Evolutionary conservation across 208 protist species (phyloP).

Genomic region (Trypanosoma mega): DNA sequence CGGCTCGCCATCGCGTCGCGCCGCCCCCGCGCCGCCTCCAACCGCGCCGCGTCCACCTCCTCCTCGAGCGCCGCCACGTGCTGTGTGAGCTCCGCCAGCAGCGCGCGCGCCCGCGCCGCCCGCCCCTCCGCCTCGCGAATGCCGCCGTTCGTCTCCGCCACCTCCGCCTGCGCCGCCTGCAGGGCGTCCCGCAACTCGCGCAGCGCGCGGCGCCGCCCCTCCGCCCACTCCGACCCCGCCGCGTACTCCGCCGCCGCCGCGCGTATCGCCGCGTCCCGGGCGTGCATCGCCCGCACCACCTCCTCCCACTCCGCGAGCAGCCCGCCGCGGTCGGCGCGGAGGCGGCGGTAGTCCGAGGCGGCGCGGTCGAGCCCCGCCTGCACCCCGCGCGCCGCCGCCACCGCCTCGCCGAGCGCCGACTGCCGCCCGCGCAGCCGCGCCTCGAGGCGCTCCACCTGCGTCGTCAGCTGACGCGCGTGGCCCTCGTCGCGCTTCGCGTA

Average conservation of each 20-base stretch:
- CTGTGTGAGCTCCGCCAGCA: slow-evolving; percentile 36
- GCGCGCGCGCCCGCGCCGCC: slow-evolving; percentile 45
- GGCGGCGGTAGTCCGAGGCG: slow-evolving; percentile 85
- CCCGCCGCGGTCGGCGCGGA: slow-evolving; percentile 85
- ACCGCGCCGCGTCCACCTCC: slow-evolving; percentile 73
- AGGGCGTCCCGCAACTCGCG: slow-evolving; percentile 30
- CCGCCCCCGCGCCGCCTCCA: slow-evolving; percentile 44
- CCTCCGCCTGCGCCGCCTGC: slow-evolving; percentile 45
- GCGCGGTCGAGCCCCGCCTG: slow-evolving; percentile 93
- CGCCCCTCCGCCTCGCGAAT: slow-evolving; percentile 55
- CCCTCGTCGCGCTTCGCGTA: slow-evolving; percentile 90
- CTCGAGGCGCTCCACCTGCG: slow-evolving; percentile 79
- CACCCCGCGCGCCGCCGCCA: slow-evolving; percentile 81
- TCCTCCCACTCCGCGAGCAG: slow-evolving; percentile 92
- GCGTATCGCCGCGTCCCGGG: slow-evolving; percentile 86
- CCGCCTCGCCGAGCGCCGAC: slow-evolving; percentile 58
- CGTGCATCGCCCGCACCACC: slow-evolving; percentile 82
- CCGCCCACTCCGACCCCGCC: slow-evolving; percentile 66
- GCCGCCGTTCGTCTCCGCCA: slow-evolving; percentile 44
- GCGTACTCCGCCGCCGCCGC: slow-evolving; percentile 71
- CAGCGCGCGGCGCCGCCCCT: slow-evolving; percentile 54
- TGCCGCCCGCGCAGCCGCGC: slow-evolving; percentile 50
- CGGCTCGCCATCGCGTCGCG: slow-evolving; percentile 43
- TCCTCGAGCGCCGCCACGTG: slow-evolving; percentile 72
- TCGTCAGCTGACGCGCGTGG: slow-evolving; percentile 82